A percentile compares a stretch with the other conserved stretches of the same genome.
phyloP scores from a whole-genome alignment of 1,284 basidiomycete genomes.

The Cutaneotrichosporon sp. region DNA sequence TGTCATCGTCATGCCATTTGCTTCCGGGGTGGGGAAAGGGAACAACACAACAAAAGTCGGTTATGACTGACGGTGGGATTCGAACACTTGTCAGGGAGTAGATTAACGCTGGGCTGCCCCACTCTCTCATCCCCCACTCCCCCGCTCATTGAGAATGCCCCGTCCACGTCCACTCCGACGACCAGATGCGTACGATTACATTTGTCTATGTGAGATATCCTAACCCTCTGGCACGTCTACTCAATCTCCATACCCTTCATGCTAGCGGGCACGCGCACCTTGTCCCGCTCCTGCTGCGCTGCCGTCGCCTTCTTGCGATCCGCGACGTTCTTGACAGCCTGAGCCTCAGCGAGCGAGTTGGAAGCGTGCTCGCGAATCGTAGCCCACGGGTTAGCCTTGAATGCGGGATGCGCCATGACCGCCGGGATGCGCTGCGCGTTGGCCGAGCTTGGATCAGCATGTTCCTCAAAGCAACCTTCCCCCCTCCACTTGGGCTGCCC shows the following conservation, averaged over 20 bases:
- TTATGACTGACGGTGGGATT: background rate
- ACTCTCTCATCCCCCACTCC: background rate
- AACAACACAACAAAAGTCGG: background rate
- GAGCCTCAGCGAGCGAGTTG: slow-evolving; percentile 42
- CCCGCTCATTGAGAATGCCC: background rate
- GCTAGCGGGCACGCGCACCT: slow-evolving; percentile 10
- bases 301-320: slow-evolving; percentile 14
- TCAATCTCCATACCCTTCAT: slow-evolving; percentile 23
- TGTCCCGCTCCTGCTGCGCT: slow-evolving; percentile 10
- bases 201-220: slow-evolving; percentile 2
- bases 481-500: no score
- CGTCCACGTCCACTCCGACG: no score
- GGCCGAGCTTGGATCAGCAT: slow-evolving; percentile 30
- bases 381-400: slow-evolving; percentile 51
- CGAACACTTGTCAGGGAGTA: background rate
- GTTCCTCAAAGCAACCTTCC: background rate
- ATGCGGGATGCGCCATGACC: slow-evolving; percentile 48
- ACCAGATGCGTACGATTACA: background rate
- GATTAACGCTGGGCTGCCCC: background rate
- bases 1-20: slow-evolving; percentile 1
- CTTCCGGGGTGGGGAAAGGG: background rate
- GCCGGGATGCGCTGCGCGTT: slow-evolving; percentile 45
- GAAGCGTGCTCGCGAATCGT: slow-evolving; percentile 50
- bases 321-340: slow-evolving; percentile 17
- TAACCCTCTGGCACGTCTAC: slow-evolving; percentile 3